A percentile compares a stretch with the other conserved stretches of the same genome.
Conservation (phyloP, 805 yeast genomes). For the Schizosaccharomyces osmophilus region DNA sequence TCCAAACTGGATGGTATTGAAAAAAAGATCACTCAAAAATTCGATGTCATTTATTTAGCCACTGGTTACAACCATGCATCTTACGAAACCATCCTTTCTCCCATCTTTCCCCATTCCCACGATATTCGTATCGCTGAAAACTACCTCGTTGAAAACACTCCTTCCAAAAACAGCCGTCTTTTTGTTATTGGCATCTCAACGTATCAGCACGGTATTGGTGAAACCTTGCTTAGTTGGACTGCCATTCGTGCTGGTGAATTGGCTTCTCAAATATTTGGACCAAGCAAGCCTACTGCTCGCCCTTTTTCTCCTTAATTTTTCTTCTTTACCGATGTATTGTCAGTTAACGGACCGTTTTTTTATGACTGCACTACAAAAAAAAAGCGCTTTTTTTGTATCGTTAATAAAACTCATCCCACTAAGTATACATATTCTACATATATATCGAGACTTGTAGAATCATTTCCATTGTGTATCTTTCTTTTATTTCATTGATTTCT, state of each 20-base stretch:
- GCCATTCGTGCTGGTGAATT: neutral
- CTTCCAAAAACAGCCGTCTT: neutral
- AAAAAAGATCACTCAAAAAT: neutral
- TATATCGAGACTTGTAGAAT: neutral
- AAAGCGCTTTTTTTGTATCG: neutral
- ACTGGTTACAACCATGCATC: neutral
- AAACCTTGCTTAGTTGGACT: neutral
- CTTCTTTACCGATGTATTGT: neutral
- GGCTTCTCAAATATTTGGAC: neutral
- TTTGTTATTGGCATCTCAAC: neutral
- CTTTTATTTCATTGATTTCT: too few relatives aligned
- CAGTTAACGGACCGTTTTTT: too few relatives aligned
- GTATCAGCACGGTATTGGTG: neutral
- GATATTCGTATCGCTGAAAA: neutral
- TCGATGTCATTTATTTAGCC: neutral
- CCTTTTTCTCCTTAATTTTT: neutral
- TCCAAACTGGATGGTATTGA: neutral
- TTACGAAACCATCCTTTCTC: neutral
- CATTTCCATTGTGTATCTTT: neutral
- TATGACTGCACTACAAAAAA: too few relatives aligned
- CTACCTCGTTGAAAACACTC: neutral
- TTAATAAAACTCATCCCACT: neutral
- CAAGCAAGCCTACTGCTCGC: neutral
- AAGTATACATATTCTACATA: neutral
- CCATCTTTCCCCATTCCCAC: neutral